Evolutionary conservation across 306 rosid species (phyloP), one percentile per base, ranked within the genome.

Genomic region (Cyamopsis tetragonoloba): DNA sequence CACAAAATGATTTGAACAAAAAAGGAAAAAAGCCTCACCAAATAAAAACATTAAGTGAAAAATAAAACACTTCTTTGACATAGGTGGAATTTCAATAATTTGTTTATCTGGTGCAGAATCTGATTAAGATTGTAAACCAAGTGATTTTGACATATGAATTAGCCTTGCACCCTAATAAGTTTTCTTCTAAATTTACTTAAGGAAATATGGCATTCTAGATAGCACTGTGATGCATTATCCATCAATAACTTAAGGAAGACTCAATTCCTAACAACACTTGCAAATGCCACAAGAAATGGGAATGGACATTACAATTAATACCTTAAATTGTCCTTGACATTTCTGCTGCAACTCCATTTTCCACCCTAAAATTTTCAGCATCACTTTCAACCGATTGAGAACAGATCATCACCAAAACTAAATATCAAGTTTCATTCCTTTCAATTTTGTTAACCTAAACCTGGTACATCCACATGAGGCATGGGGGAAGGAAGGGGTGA

Each of bases 381-480:
- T 20, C 39, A 4, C 43, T 1, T 68, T 53, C 43, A 64, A 22
- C 63, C 44, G 19, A 26, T 14, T 37, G 15, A 51, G 24, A 62
- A 60, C 38, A 6, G 23, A 50, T 18, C 62, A 47, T 3, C 18
- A 20, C 9, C 4, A 27, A 34, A 66, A 65, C 11, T 7, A 28
- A 64, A 49, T 3, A n/a, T 3, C 32, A 14, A 64, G 57, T 37
- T 32, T 80, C 74, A 75, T 10, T 79, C 38, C 19, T 74, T 9
- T 43, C 47, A 73, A 28, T 34, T 59, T 27, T 53, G 54, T 3
- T 35, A 17, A 26, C 61, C 50, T 13, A 72, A 54, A 55, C 1
- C 1, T 1, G 61, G 19, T 86, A 70, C n/a, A 83, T 39, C 37
- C 79, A n/a, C 84, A 14, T 82, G 88, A 11, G 85, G 62, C 3